Conservation (phyloP, 129 eudicot genomes). For the Flaveria brownii region DNA sequence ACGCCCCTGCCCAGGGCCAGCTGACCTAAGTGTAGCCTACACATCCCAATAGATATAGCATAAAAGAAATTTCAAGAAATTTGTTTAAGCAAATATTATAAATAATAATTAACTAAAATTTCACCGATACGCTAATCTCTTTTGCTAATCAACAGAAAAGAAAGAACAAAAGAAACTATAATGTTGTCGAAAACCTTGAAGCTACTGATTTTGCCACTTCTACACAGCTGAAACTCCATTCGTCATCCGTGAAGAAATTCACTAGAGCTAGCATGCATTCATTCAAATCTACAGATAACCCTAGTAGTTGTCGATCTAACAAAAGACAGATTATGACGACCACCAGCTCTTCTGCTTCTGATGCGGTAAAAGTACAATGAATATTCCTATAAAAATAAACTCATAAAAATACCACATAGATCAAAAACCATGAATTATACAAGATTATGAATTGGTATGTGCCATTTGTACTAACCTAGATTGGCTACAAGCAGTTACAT, state of each 20-base stretch:
- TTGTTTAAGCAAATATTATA: not conserved
- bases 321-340: conserved; percentile 46
- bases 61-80: not conserved
- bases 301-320: conserved; percentile 66
- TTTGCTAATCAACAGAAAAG: conserved; percentile 2
- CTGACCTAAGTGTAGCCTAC: no score
- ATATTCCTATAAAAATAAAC: conserved; percentile 49
- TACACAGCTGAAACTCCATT: conserved; percentile 63
- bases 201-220: conserved; percentile 63
- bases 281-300: conserved; percentile 51
- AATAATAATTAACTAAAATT: not conserved
- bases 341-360: conserved; percentile 74
- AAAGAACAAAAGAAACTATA: conserved; percentile 10
- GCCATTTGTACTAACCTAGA: conserved; percentile 52
- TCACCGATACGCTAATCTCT: not conserved
- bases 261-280: conserved; percentile 56
- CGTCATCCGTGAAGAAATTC: conserved; percentile 59
- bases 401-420: not conserved
- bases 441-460: not conserved
- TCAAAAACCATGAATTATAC: not conserved
- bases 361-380: conserved; percentile 43
- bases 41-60: not conserved
- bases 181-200: conserved; percentile 48
- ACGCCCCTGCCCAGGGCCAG: no score
- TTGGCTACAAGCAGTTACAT: conserved; percentile 53